Conservation (phyloP, 306 rosid species). For the Acmispon strigosus region DNA sequence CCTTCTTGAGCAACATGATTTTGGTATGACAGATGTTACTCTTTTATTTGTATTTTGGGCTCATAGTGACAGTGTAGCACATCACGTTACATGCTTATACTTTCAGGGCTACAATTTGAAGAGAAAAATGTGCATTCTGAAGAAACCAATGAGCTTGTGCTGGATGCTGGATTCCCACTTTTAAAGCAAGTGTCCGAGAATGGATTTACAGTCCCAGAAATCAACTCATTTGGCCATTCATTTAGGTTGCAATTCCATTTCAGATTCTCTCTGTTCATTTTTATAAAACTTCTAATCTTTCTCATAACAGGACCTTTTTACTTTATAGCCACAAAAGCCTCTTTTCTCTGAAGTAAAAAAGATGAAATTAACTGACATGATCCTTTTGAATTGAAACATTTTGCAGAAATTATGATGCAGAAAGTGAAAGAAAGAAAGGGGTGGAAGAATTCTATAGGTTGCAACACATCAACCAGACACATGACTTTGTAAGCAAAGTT, state of each 20-base stretch:
- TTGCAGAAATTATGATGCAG: slow-evolving; percentile 28
- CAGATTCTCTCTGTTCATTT: background rate
- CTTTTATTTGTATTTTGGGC: background rate
- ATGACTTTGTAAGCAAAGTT: slow-evolving; percentile 31
- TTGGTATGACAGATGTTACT: slow-evolving; percentile 25
- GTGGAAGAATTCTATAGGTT: slow-evolving; percentile 32
- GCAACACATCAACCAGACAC: slow-evolving; percentile 38
- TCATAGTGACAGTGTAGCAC: background rate
- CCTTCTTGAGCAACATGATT: slow-evolving; percentile 37
- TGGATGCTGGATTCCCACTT: slow-evolving; percentile 52
- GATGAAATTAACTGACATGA: background rate
- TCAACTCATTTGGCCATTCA: slow-evolving; percentile 61
- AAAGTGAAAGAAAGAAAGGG: slow-evolving; percentile 25
- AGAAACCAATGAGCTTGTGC: slow-evolving; percentile 33
- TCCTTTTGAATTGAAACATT: background rate
- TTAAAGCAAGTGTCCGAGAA: slow-evolving; percentile 22
- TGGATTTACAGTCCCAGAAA: slow-evolving; percentile 43
- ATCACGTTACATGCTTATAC: background rate
- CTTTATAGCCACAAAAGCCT: background rate
- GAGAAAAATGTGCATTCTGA: slow-evolving; percentile 25
- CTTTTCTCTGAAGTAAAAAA: background rate
- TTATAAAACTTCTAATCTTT: too few species aligned
- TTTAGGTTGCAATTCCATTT: slow-evolving; percentile 48
- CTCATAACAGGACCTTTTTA: background rate
- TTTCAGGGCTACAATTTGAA: slow-evolving; percentile 32